A percentile compares a stretch with the other conserved stretches of the same genome.
These are phyloP conservation scores for Lecanoromycetidae sp. DNA, from an alignment of 2,329 filamentous ascomycete species.

Conservation along the genomic window DNA sequence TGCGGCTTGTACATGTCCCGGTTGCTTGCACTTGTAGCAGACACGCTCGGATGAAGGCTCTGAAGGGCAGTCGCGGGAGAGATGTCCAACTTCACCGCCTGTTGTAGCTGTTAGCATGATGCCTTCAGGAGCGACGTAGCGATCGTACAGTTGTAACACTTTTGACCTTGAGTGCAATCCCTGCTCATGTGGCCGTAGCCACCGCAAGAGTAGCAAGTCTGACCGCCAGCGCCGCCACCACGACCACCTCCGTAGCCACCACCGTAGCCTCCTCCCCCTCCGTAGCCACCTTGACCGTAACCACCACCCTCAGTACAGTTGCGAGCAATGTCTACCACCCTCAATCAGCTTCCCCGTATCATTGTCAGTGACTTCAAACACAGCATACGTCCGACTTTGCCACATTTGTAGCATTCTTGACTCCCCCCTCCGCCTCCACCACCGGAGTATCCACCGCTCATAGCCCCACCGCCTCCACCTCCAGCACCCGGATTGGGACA, in stretches of 20 bases:
- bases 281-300: conserved; percentile 39
- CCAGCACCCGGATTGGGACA: conserved; percentile 44
- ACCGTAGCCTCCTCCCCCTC: conserved; percentile 35
- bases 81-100: conserved; percentile 78
- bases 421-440: conserved; percentile 33
- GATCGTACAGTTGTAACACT: conserved; percentile 91
- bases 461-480: conserved; percentile 34
- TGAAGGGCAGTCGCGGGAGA: conserved; percentile 91
- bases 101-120: conserved; percentile 15
- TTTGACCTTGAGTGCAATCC: conserved; percentile 97
- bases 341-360: neutral
- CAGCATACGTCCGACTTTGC: conserved; percentile 70
- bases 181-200: conserved; percentile 95
- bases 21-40: conserved; percentile 90
- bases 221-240: conserved; percentile 41
- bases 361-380: conserved; percentile 21
- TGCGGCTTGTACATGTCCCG: conserved; percentile 82
- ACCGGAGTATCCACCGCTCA: conserved; percentile 33
- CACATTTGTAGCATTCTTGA: conserved; percentile 95
- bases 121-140: conserved; percentile 20
- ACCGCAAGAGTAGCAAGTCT: conserved; percentile 97
- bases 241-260: conserved; percentile 34
- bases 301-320: conserved; percentile 21
- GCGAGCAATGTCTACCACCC: conserved; percentile 51
- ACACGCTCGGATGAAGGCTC: conserved; percentile 85